Evolutionary conservation across 129 eudicot species (phyloP).

Genomic region (Pulicaria dysenterica): DNA sequence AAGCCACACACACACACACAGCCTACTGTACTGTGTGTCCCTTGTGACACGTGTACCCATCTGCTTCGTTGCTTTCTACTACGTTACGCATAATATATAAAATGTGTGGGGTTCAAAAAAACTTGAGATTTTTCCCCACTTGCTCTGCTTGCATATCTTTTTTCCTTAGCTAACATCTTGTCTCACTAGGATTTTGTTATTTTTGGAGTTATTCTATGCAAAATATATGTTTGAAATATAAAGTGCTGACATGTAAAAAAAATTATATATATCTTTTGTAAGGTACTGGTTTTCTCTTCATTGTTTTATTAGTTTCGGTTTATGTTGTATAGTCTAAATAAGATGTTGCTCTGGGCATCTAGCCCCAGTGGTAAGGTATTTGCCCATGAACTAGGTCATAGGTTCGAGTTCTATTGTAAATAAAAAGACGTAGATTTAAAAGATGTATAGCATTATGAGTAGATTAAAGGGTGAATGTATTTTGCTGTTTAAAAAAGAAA

Average conservation of each 20-base stretch:
- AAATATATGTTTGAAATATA: constrained; percentile 4
- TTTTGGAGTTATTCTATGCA: constrained; percentile 6
- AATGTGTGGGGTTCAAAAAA: not conserved
- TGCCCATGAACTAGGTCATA: no score
- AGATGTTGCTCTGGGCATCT: no score
- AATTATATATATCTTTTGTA: not conserved
- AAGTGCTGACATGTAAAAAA: constrained; percentile 5
- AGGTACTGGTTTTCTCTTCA: not conserved
- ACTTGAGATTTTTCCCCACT: constrained; percentile 14
- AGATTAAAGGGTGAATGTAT: no score
- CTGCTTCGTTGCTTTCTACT: not conserved
- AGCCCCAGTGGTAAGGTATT: no score
- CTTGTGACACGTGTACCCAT: constrained; percentile 20
- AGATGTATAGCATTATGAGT: no score
- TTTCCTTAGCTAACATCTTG: constrained; percentile 23
- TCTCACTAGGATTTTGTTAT: constrained; percentile 16
- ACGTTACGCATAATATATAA: not conserved
- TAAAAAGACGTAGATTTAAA: no score
- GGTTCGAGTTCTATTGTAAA: no score
- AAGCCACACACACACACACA: constrained; percentile 26
- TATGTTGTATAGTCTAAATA: no score
- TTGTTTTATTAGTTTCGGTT: not conserved
- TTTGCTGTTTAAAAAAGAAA: no score
- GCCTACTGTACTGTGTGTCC: not conserved
- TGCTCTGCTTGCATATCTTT: constrained; percentile 28